Conservation (phyloP, 129 eudicot genomes). For the Chrysanthemum makinoi region DNA sequence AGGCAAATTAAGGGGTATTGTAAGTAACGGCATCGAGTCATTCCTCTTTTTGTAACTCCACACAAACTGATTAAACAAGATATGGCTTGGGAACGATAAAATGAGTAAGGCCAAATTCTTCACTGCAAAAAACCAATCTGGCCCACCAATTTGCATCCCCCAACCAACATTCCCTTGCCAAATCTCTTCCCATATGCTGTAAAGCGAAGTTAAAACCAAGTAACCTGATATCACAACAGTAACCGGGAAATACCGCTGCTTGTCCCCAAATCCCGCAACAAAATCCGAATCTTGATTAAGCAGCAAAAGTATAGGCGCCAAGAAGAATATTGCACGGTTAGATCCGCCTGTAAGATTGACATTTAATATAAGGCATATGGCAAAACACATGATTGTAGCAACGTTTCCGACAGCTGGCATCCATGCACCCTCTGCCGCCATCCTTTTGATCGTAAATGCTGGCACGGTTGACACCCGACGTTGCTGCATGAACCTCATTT, state of each 20-base stretch:
- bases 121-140: slow-evolving; percentile 91
- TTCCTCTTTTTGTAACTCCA: slow-evolving; percentile 84
- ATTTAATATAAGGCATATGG: slow-evolving; percentile 83
- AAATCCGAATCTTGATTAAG: slow-evolving; percentile 97
- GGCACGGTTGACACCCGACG: slow-evolving; percentile 80
- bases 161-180: slow-evolving; percentile 95
- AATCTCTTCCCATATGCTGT: slow-evolving; percentile 88
- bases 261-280: slow-evolving; percentile 98
- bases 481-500: slow-evolving; percentile 83
- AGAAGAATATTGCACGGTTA: slow-evolving; percentile 91
- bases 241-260: slow-evolving; percentile 96
- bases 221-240: slow-evolving; percentile 69
- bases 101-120: slow-evolving; percentile 86
- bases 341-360: slow-evolving; percentile 92
- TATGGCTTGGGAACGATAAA: slow-evolving; percentile 85
- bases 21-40: slow-evolving; percentile 69
- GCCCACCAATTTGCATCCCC: slow-evolving; percentile 93
- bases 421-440: slow-evolving; percentile 99
- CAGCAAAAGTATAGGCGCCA: slow-evolving; percentile 86
- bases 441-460: slow-evolving; percentile 69
- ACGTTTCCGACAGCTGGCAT: slow-evolving; percentile 99
- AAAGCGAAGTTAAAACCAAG: slow-evolving; percentile 67
- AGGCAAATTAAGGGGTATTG: slow-evolving; percentile 86
- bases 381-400: slow-evolving; percentile 92
- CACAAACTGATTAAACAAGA: slow-evolving; percentile 84